A percentile compares a stretch with the other conserved stretches of the same genome.
These are phyloP conservation scores for Naematelia aurantialba DNA, from an alignment of 768 basidiomycete genomes.

Conservation along the genomic window DNA sequence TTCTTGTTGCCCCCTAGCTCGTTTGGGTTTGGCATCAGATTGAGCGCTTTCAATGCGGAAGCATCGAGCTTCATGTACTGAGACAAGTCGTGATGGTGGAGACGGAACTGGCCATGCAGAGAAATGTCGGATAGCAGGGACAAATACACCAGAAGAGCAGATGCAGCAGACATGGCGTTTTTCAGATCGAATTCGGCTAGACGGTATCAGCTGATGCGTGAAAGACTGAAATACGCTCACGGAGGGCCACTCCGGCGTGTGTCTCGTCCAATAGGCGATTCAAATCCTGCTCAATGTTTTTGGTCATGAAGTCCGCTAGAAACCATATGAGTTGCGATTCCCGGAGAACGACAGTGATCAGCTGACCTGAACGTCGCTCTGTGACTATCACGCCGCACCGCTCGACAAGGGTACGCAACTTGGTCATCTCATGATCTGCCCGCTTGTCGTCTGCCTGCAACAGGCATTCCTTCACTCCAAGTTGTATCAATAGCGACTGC, in stretches of 20 bases:
- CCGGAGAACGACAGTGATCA: not conserved
- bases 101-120: constrained; percentile 73
- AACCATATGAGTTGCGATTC: not conserved
- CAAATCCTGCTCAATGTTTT: constrained; percentile 75
- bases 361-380: constrained; percentile 74
- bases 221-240: constrained; percentile 53
- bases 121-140: constrained; percentile 70
- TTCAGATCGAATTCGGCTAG: constrained; percentile 73
- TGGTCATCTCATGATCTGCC: constrained; percentile 75
- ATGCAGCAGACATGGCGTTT: constrained; percentile 71
- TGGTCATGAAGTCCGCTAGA: constrained; percentile 76
- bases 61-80: constrained; percentile 97
- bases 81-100: constrained; percentile 82
- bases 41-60: constrained; percentile 84
- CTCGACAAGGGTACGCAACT: constrained; percentile 79
- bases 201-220: not conserved
- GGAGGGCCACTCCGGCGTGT: constrained; percentile 55
- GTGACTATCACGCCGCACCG: constrained; percentile 87
- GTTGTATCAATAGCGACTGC: constrained; percentile 89
- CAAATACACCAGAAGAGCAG: constrained; percentile 79
- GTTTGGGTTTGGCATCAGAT: constrained; percentile 70
- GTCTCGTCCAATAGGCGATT: constrained; percentile 62
- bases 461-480: constrained; percentile 94
- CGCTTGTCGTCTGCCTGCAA: constrained; percentile 55
- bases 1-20: constrained; percentile 68